These are phyloP conservation scores for Phytophthora ohioensis DNA, from an alignment of 352 stramenopile genomes.

Conservation along the genomic window DNA sequence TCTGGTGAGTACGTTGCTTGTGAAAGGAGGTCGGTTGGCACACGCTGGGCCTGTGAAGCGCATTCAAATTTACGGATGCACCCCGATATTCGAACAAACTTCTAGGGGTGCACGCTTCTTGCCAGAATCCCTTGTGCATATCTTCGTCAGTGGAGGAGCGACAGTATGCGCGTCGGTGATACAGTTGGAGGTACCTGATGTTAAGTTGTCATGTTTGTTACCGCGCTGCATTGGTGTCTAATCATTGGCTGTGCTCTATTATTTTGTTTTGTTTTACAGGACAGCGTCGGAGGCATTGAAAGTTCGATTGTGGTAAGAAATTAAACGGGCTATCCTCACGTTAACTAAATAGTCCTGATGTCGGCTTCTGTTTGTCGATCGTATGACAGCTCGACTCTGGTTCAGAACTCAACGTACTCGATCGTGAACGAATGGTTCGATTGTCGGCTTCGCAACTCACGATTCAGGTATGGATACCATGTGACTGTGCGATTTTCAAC, in stretches of 20 bases:
- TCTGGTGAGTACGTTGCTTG: slow-evolving; percentile 53
- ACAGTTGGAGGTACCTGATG: slow-evolving; percentile 52
- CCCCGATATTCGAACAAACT: slow-evolving; percentile 69
- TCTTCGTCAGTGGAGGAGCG: slow-evolving; percentile 77
- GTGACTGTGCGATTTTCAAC: not conserved
- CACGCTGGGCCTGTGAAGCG: slow-evolving; percentile 63
- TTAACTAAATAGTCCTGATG: slow-evolving; percentile 15
- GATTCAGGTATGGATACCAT: slow-evolving; percentile 45
- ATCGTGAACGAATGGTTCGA: slow-evolving; percentile 39
- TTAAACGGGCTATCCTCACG: not conserved
- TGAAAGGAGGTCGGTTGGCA: slow-evolving; percentile 66
- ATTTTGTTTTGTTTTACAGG: slow-evolving; percentile 20
- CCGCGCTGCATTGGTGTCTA: slow-evolving; percentile 4
- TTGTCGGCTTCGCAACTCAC: slow-evolving; percentile 55
- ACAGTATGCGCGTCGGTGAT: slow-evolving; percentile 66
- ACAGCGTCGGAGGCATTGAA: slow-evolving; percentile 45
- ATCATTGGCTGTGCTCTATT: not conserved
- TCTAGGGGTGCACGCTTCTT: slow-evolving; percentile 60
- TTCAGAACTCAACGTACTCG: slow-evolving; percentile 57
- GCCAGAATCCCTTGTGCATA: slow-evolving; percentile 56
- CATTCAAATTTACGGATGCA: slow-evolving; percentile 81
- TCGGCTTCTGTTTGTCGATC: slow-evolving; percentile 6
- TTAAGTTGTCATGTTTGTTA: not conserved
- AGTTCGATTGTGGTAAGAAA: slow-evolving; percentile 59
- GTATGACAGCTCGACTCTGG: slow-evolving; percentile 55